Percentiles rank a stretch among this genome's conserved stretches.
These are phyloP conservation scores for Colletotrichum lupini DNA, from an alignment of 2,329 filamentous ascomycete species.

Conservation along the genomic window DNA sequence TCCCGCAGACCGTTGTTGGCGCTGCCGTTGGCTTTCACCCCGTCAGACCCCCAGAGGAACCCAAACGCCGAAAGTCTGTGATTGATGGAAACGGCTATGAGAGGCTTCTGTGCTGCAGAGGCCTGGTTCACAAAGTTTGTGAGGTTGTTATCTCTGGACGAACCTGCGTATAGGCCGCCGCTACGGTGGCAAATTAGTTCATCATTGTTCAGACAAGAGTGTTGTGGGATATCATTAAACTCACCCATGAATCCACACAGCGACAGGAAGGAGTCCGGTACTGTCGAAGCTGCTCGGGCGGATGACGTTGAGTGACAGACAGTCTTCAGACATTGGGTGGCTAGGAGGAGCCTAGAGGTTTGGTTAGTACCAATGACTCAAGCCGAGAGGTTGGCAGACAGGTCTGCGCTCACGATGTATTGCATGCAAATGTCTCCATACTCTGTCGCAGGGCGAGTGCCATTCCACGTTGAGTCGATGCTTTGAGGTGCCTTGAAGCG, in stretches of 20 bases:
- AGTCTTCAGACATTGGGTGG: not conserved
- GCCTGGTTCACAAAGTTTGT: not conserved
- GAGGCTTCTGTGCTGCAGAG: slow-evolving; percentile 40
- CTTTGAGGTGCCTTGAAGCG: not conserved
- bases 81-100: slow-evolving; percentile 70
- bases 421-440: not conserved
- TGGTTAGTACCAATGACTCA: too few relatives aligned
- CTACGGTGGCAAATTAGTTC: not conserved
- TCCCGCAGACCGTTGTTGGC: slow-evolving; percentile 74
- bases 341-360: not conserved
- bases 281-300: not conserved
- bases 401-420: not conserved
- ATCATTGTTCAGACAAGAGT: not conserved
- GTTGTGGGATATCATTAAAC: not conserved
- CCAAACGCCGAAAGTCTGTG: slow-evolving; percentile 72
- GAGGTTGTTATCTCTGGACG: not conserved
- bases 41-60: slow-evolving; percentile 66
- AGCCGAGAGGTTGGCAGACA: too few relatives aligned
- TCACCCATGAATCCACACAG: not conserved
- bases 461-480: not conserved
- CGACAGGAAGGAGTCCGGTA: not conserved
- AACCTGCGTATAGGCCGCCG: not conserved
- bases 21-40: slow-evolving; percentile 63
- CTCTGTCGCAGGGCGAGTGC: not conserved
- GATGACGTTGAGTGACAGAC: not conserved